phyloP scores from a whole-genome alignment of 75 land plant species.

The Isoetes taiwanensis region DNA sequence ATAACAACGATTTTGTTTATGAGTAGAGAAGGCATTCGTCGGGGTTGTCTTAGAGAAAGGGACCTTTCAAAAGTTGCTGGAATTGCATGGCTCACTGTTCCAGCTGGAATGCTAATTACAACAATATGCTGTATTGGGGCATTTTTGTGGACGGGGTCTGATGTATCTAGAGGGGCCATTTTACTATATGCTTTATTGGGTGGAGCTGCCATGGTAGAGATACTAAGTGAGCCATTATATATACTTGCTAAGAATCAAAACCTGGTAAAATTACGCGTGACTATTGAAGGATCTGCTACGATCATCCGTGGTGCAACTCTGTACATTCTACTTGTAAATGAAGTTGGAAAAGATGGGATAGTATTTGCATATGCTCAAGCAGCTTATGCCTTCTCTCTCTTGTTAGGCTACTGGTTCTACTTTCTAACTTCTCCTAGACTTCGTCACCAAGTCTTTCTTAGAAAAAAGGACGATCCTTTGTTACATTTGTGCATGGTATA shows the following conservation, averaged over 20 bases:
- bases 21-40: slow-evolving; percentile 91
- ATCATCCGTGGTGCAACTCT: slow-evolving; percentile 50
- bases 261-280: slow-evolving; percentile 51
- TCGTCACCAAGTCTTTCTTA: neutral
- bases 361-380: slow-evolving; percentile 72
- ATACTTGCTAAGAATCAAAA: slow-evolving; percentile 73
- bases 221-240: slow-evolving; percentile 74
- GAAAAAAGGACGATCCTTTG: too few relatives aligned
- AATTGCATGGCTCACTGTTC: slow-evolving; percentile 76
- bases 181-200: too few relatives aligned
- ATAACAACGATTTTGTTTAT: slow-evolving; percentile 67
- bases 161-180: too few relatives aligned
- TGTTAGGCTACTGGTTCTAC: slow-evolving; percentile 85
- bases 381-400: slow-evolving; percentile 65
- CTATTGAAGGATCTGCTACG: slow-evolving; percentile 67
- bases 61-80: slow-evolving; percentile 12
- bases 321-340: slow-evolving; percentile 40
- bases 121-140: slow-evolving; percentile 33
- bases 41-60: slow-evolving; percentile 61
- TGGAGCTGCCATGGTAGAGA: slow-evolving; percentile 68
- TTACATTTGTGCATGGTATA: slow-evolving; percentile 44
- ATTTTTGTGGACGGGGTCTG: slow-evolving; percentile 51
- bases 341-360: slow-evolving; percentile 51
- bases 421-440: slow-evolving; percentile 38
- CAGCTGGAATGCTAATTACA: slow-evolving; percentile 52